Conservation (phyloP, 1,139 yeast species). For the Ogataea hybrid region DNA sequence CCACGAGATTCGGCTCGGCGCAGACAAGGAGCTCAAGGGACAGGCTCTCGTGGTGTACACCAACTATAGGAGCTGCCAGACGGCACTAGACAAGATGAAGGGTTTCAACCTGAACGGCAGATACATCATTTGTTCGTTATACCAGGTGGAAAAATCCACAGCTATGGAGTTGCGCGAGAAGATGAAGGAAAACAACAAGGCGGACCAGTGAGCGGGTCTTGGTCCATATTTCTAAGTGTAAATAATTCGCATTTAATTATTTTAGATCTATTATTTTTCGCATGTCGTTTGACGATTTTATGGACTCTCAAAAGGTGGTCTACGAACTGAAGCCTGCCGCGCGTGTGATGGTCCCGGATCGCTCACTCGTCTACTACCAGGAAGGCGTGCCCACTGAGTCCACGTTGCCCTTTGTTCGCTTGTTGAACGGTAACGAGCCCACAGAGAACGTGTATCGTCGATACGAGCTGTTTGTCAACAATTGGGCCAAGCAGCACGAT, state of each 20-base stretch:
- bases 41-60: slow-evolving; percentile 59
- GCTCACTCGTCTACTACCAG: slow-evolving; percentile 16
- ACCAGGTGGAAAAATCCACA: slow-evolving; percentile 40
- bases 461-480: slow-evolving; percentile 38
- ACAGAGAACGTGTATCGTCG: slow-evolving; percentile 36
- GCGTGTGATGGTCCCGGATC: slow-evolving; percentile 1
- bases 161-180: slow-evolving; percentile 20
- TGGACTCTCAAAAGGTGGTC: slow-evolving; percentile 31
- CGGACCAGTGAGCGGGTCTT: neutral
- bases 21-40: slow-evolving; percentile 44
- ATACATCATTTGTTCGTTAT: slow-evolving; percentile 52
- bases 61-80: slow-evolving; percentile 45
- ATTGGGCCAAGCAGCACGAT: slow-evolving; percentile 40
- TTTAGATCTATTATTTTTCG: neutral
- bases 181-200: neutral
- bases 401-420: slow-evolving; percentile 36
- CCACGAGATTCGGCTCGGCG: slow-evolving; percentile 53
- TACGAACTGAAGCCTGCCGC: slow-evolving; percentile 22
- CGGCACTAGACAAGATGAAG: slow-evolving; percentile 52
- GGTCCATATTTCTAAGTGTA: too few relatives aligned
- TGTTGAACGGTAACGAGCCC: slow-evolving; percentile 44
- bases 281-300: slow-evolving; percentile 22
- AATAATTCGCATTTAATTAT: too few relatives aligned
- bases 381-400: slow-evolving; percentile 23
- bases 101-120: slow-evolving; percentile 63